Evolutionary conservation across 805 yeast species (phyloP).

Genomic region (Myxozyma melibiosi): DNA sequence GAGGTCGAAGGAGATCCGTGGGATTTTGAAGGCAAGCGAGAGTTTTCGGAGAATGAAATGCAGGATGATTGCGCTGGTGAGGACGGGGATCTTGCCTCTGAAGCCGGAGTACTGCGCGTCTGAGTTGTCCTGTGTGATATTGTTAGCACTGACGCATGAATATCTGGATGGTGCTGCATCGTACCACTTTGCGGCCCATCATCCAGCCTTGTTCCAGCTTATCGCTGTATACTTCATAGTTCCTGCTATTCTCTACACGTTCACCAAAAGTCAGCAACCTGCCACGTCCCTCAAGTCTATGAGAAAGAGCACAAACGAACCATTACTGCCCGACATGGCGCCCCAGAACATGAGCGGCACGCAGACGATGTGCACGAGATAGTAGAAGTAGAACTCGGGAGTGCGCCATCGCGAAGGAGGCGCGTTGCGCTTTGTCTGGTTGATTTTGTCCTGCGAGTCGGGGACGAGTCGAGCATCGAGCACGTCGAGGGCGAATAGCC

Average conservation of each 20-base stretch:
- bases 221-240: constrained; percentile 63
- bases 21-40: constrained; percentile 36
- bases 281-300: too few relatives aligned
- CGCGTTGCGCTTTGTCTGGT: constrained; percentile 37
- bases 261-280: not conserved
- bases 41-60: constrained; percentile 59
- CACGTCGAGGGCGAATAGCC: constrained; percentile 45
- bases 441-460: constrained; percentile 39
- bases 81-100: constrained; percentile 71
- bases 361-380: constrained; percentile 60
- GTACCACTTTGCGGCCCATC: constrained; percentile 74
- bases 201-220: constrained; percentile 83
- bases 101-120: constrained; percentile 88
- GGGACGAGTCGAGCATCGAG: constrained; percentile 50
- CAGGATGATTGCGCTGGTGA: constrained; percentile 54
- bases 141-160: not conserved
- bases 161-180: constrained; percentile 1
- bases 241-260: constrained; percentile 60
- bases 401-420: constrained; percentile 69
- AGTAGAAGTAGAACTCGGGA: constrained; percentile 71
- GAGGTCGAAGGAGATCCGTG: constrained; percentile 66
- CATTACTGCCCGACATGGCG: constrained; percentile 75
- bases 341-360: constrained; percentile 84
- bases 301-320: constrained; percentile 4
- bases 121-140: constrained; percentile 63